Percentiles rank a stretch among this genome's conserved stretches.
Conservation (phyloP, 805 yeast species). For the Teunomyces pallodes region DNA sequence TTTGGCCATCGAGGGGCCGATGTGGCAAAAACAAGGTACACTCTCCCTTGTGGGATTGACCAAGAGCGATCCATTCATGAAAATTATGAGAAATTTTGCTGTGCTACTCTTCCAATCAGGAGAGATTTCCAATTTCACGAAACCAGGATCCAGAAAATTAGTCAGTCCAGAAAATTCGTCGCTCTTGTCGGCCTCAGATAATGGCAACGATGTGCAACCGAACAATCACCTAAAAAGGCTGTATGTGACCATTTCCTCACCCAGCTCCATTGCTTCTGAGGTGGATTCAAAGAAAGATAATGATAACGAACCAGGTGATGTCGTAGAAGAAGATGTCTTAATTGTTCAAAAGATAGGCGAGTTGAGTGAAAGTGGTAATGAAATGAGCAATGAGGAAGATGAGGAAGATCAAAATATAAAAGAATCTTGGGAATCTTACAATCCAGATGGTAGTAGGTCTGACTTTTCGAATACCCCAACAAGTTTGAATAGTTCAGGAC, state of each 20-base stretch:
- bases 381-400: slow-evolving; percentile 5
- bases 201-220: neutral
- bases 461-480: slow-evolving; percentile 1
- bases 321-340: slow-evolving; percentile 27
- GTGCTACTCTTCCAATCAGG: slow-evolving; percentile 32
- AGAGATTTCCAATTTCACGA: slow-evolving; percentile 29
- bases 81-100: slow-evolving; percentile 34
- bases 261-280: neutral
- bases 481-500: neutral
- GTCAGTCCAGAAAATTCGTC: neutral
- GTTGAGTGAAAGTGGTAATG: slow-evolving; percentile 12
- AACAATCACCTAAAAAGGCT: neutral
- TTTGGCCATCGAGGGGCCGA: slow-evolving; percentile 34
- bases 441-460: neutral
- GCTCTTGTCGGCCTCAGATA: neutral
- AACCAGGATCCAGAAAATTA: slow-evolving; percentile 13
- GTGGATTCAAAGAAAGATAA: slow-evolving; percentile 5
- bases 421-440: neutral
- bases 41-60: slow-evolving; percentile 39
- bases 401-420: slow-evolving; percentile 7
- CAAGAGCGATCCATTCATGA: slow-evolving; percentile 39
- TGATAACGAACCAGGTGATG: slow-evolving; percentile 14
- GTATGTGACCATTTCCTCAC: neutral
- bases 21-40: slow-evolving; percentile 41
- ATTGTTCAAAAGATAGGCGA: slow-evolving; percentile 14